phyloP scores from a whole-genome alignment of 495 filamentous ascomycete species.

The Penicillium waksmanii region DNA sequence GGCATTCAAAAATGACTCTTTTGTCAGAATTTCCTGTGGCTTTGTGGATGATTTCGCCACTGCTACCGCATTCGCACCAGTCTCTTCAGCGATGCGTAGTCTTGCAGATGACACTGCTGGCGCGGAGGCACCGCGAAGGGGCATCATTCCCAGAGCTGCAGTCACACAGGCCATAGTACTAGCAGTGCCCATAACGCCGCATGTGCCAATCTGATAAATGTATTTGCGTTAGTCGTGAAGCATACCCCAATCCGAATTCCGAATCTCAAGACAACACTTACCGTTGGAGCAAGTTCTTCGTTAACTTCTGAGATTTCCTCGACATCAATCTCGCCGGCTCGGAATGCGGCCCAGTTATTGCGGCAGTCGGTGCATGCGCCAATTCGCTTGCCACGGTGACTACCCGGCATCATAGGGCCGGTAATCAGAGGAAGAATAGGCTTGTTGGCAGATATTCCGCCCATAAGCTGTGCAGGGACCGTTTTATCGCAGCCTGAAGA shows the following conservation, averaged over 20 bases:
- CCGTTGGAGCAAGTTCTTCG: conserved; percentile 67
- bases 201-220: conserved; percentile 58
- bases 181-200: conserved; percentile 72
- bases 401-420: conserved; percentile 71
- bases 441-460: conserved; percentile 70
- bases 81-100: conserved; percentile 65
- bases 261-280: conserved; percentile 30
- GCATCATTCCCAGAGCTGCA: conserved; percentile 67
- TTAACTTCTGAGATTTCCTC: conserved; percentile 70
- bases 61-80: conserved; percentile 59
- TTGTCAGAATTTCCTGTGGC: conserved; percentile 60
- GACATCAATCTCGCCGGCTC: conserved; percentile 63
- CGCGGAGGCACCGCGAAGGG: conserved; percentile 61
- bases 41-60: conserved; percentile 42
- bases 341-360: conserved; percentile 67
- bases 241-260: not conserved
- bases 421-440: conserved; percentile 65
- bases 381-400: conserved; percentile 57
- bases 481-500: conserved; percentile 66
- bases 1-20: conserved; percentile 67
- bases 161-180: conserved; percentile 71
- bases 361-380: conserved; percentile 71
- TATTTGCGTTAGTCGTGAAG: not conserved
- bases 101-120: conserved; percentile 68
- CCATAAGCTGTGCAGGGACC: conserved; percentile 69